Evolutionary conservation across 148 eudicot species (phyloP), one percentile per base, ranked within the genome.

Genomic region (Rhododendron henanense): DNA sequence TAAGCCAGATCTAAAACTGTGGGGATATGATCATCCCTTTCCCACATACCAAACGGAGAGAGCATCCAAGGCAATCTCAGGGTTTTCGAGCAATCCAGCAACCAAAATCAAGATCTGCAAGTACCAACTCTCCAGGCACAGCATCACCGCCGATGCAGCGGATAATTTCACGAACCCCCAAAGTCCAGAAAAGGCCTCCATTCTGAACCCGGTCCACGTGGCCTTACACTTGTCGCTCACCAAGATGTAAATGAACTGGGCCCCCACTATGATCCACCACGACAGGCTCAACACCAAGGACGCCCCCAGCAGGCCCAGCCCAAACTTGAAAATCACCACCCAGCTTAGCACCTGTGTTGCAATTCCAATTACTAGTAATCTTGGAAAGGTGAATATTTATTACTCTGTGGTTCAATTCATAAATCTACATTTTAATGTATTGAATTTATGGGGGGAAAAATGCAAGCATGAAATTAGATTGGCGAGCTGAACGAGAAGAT

Each of bases 71-170:
- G 91, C 90, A 59, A 92, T 78, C 82, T 92, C 87, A 67, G 94
- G 84, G 48, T 92, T 81, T 0, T 88, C 79, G 4, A 92, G 88
- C 86, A 90, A 79, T 15, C 94, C 94, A 84, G 94, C 87, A 81
- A 92, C 73, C 83, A 92, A 35, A 4, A 90, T 89, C 81, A 92
- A 18, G 5, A 91, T 85, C 84, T 92, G 93, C 9, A 45, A 74
- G 48, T 91, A 92, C 94, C 94, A 92, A 19, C 85, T 82, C 89
- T 92, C 94, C 78, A 92, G 78, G 82, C 94, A 92, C 63, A 92
- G 50, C 94, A 92, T 92, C 77, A 92, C 93, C 7, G 92, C 94
- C 0, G 94, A 92, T 37, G 91, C 91, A 23, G 88, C 23, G 1
- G 94, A 90, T 51, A 92, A 21, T 73, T 90, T 91, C 9, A 89